Evolutionary conservation across 345 rosid species (phyloP).

Genomic region (rapeseed (Brassica napus)): Da-Ae NC_063450.1:19831001-19831500

Average conservation of each 20-base stretch:
- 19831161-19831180: neutral
- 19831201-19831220: neutral
- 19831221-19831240: neutral
- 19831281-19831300: neutral
- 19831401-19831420: neutral
- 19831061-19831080: slow-evolving; percentile 38
- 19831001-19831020: neutral
- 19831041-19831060: slow-evolving; percentile 28
- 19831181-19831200: neutral
- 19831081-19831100: slow-evolving; percentile 40
- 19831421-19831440: too few species aligned
- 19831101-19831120: slow-evolving; percentile 42
- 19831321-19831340: neutral
- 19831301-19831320: neutral
- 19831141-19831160: slow-evolving; percentile 30
- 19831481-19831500: neutral
- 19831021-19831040: slow-evolving; percentile 25
- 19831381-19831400: neutral
- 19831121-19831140: slow-evolving; percentile 38
- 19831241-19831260: neutral
- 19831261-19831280: neutral
- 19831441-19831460: neutral
- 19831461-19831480: neutral
- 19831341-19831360: neutral
- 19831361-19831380: neutral